Evolutionary conservation across 768 basidiomycete species (phyloP).

Genomic region (Cyclocybe cylindracea): DNA sequence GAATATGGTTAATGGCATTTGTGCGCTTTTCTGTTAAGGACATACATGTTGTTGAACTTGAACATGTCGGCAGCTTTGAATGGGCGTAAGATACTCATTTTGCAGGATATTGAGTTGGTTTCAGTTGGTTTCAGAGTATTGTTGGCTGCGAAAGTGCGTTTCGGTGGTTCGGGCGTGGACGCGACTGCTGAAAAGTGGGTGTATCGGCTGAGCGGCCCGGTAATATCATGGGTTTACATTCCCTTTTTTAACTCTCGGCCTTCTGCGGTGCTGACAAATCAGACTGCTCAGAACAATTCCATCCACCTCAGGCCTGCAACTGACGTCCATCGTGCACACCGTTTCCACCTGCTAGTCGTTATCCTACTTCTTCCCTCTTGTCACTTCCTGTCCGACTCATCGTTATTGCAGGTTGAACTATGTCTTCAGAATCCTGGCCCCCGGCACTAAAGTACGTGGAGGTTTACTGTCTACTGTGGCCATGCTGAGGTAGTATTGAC

Average conservation of each 20-base stretch:
- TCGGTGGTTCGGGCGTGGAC: too few species aligned
- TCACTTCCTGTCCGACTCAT: too few species aligned
- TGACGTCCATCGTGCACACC: not conserved
- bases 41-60: constrained; percentile 89
- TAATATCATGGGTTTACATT: too few species aligned
- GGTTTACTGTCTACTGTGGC: constrained; percentile 1
- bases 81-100: constrained; percentile 86
- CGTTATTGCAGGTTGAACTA: constrained; percentile 21
- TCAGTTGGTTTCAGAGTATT: not conserved
- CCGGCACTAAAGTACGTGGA: constrained; percentile 69
- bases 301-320: not conserved
- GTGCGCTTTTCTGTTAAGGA: not conserved
- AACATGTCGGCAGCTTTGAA: constrained; percentile 91
- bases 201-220: too few species aligned
- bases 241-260: too few species aligned
- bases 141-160: not conserved
- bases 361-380: not conserved
- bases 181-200: too few species aligned
- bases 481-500: constrained; percentile 16
- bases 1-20: not conserved
- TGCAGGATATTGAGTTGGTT: constrained; percentile 9
- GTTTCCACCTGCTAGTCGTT: not conserved
- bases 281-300: not conserved
- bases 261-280: too few species aligned
- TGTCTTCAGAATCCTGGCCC: constrained; percentile 83